phyloP scores from a whole-genome alignment of 2,329 filamentous ascomycete species.

The Monilinia aucupariae region DNA sequence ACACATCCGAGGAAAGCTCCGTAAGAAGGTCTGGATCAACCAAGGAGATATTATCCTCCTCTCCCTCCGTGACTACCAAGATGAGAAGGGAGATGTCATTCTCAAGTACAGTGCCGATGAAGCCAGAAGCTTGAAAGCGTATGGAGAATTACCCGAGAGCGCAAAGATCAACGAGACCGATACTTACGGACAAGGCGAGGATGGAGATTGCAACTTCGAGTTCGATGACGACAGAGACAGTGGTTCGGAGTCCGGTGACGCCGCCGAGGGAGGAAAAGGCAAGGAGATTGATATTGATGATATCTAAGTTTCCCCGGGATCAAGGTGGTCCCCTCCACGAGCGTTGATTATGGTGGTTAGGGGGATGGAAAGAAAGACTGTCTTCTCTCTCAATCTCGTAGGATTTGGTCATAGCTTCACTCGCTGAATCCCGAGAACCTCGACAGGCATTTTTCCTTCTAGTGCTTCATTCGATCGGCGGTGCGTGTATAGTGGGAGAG shows the following conservation, averaged over 20 bases:
- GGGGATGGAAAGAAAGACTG: slow-evolving; percentile 43
- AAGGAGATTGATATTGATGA: slow-evolving; percentile 94
- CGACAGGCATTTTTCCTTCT: slow-evolving; percentile 35
- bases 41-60: slow-evolving; percentile 91
- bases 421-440: slow-evolving; percentile 32
- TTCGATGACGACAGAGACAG: slow-evolving; percentile 85
- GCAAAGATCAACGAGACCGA: slow-evolving; percentile 99
- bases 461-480: slow-evolving; percentile 28
- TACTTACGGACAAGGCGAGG: slow-evolving; percentile 83
- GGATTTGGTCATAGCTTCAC: slow-evolving; percentile 22
- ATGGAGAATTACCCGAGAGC: slow-evolving; percentile 92
- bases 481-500: slow-evolving; percentile 42
- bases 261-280: slow-evolving; percentile 43
- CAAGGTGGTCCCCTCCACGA: slow-evolving; percentile 3
- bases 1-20: slow-evolving; percentile 89
- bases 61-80: slow-evolving; percentile 86
- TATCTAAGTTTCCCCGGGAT: slow-evolving; percentile 53
- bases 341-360: slow-evolving; percentile 9
- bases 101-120: slow-evolving; percentile 96
- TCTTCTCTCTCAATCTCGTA: slow-evolving; percentile 58
- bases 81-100: slow-evolving; percentile 89
- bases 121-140: slow-evolving; percentile 89
- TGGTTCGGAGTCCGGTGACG: slow-evolving; percentile 48
- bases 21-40: slow-evolving; percentile 99
- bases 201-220: slow-evolving; percentile 96